Percentiles rank a stretch among this genome's conserved stretches.
Conservation (phyloP, 108 stramenopile species). For the Epithemia pelagica region DNA sequence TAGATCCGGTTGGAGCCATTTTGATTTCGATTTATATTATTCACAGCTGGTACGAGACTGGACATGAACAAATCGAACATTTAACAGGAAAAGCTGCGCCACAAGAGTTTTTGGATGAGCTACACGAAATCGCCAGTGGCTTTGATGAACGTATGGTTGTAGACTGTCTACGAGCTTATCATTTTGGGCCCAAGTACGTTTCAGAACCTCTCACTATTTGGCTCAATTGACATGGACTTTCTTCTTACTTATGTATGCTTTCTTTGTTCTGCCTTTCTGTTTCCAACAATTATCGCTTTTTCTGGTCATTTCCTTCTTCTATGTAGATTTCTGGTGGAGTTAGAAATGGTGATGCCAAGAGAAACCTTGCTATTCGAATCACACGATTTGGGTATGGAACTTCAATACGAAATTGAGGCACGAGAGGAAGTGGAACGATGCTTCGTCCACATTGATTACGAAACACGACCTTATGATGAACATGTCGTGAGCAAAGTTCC, state of each 20-base stretch:
- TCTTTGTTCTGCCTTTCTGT: too few relatives aligned
- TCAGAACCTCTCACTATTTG: too few relatives aligned
- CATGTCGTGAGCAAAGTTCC: conserved; percentile 87
- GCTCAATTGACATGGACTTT: too few relatives aligned
- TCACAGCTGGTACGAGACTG: conserved; percentile 81
- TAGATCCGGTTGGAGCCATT: conserved; percentile 91
- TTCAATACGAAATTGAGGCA: conserved; percentile 91
- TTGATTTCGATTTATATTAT: conserved; percentile 88
- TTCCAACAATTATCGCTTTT: too few relatives aligned
- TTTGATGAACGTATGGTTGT: conserved; percentile 80
- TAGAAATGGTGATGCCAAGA: conserved; percentile 87
- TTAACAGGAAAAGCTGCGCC: conserved; percentile 88
- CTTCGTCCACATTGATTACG: conserved; percentile 96
- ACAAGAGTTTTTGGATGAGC: conserved; percentile 79
- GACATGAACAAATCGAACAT: conserved; percentile 90
- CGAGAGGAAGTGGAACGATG: conserved; percentile 89
- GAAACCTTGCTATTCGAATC: conserved; percentile 72
- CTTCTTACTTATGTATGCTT: too few relatives aligned
- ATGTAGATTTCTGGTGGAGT: conserved; percentile 73
- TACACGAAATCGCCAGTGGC: conserved; percentile 60
- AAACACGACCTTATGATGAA: conserved; percentile 72
- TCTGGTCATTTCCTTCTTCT: too few relatives aligned
- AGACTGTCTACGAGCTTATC: conserved; percentile 86
- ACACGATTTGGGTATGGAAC: conserved; percentile 92
- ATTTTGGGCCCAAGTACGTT: conserved; percentile 81